A percentile compares a stretch with the other conserved stretches of the same genome.
Conservation (phyloP, 2,329 filamentous ascomycete genomes). For the Dactylonectria estremocensis region DNA sequence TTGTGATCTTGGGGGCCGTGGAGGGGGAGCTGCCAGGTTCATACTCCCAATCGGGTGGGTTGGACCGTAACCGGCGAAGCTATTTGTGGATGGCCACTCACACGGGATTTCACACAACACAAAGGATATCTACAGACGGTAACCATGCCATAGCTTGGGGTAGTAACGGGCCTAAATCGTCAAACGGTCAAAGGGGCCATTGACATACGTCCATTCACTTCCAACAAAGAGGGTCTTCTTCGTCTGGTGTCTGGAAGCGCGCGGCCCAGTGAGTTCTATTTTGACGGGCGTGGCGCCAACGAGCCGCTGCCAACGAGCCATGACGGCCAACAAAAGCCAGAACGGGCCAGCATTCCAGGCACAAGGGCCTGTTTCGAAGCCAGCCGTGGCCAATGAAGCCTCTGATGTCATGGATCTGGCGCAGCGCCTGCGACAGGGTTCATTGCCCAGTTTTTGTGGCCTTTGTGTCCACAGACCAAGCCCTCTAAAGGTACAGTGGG, state of each 20-base stretch:
- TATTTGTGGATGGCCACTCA: constrained; percentile 19
- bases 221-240: constrained; percentile 5
- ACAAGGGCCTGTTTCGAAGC: constrained; percentile 43
- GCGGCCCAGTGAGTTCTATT: constrained; percentile 29
- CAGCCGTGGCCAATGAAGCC: constrained; percentile 50
- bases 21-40: not conserved
- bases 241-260: constrained; percentile 20
- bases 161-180: not conserved
- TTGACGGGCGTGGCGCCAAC: constrained; percentile 26
- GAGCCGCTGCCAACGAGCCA: constrained; percentile 20
- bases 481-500: not conserved
- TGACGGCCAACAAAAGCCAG: constrained; percentile 36
- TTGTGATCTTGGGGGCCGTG: too few relatives aligned
- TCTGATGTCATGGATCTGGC: constrained; percentile 53
- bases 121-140: constrained; percentile 7
- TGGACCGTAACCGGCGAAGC: constrained; percentile 11
- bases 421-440: constrained; percentile 26
- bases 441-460: constrained; percentile 34
- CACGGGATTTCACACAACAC: constrained; percentile 4
- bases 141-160: constrained; percentile 4
- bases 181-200: not conserved
- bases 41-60: constrained; percentile 10
- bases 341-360: constrained; percentile 29
- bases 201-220: not conserved
- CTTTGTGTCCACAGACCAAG: not conserved